These are phyloP conservation scores for Geotrichum fermentans DNA, from an alignment of 1,139 yeast genomes.

Conservation along the genomic window DNA sequence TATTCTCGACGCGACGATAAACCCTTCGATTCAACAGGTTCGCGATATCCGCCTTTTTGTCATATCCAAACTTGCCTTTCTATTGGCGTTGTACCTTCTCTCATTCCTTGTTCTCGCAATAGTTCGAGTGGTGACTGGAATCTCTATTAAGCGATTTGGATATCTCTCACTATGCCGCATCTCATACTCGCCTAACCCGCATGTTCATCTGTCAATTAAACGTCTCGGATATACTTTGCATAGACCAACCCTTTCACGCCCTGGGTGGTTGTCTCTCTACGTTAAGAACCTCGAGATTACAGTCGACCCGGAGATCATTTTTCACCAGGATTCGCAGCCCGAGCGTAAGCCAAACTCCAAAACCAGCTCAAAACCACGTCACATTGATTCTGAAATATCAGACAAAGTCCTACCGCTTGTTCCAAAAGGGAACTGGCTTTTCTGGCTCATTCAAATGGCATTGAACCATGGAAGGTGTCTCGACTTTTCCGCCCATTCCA, in stretches of 20 bases:
- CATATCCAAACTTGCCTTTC: slow-evolving; percentile 25
- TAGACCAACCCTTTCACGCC: slow-evolving; percentile 41
- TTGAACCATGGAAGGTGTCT: slow-evolving; percentile 30
- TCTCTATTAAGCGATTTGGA: slow-evolving; percentile 42
- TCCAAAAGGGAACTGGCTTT: slow-evolving; percentile 27
- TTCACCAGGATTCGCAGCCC: background rate
- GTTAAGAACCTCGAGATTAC: slow-evolving; percentile 33
- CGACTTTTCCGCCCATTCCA: slow-evolving; percentile 30
- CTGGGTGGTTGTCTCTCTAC: slow-evolving; percentile 37
- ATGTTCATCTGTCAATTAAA: slow-evolving; percentile 36
- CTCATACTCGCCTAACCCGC: slow-evolving; percentile 36
- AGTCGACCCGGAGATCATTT: slow-evolving; percentile 28
- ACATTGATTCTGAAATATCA: background rate
- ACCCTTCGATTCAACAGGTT: slow-evolving; percentile 16
- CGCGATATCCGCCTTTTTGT: slow-evolving; percentile 12
- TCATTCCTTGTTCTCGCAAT: slow-evolving; percentile 39
- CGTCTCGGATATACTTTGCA: slow-evolving; percentile 38
- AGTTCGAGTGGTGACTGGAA: slow-evolving; percentile 41
- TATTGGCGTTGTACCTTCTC: slow-evolving; percentile 31
- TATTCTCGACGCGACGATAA: background rate
- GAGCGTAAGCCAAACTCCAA: background rate
- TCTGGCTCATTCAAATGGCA: slow-evolving; percentile 29
- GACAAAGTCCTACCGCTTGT: slow-evolving; percentile 24
- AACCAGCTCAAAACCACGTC: background rate
- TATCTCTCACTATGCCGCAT: slow-evolving; percentile 40